Evolutionary conservation across 345 rosid genomes (phyloP), one percentile per base, ranked within the genome.

Genomic region (Eucalyptus tenuipes): DNA sequence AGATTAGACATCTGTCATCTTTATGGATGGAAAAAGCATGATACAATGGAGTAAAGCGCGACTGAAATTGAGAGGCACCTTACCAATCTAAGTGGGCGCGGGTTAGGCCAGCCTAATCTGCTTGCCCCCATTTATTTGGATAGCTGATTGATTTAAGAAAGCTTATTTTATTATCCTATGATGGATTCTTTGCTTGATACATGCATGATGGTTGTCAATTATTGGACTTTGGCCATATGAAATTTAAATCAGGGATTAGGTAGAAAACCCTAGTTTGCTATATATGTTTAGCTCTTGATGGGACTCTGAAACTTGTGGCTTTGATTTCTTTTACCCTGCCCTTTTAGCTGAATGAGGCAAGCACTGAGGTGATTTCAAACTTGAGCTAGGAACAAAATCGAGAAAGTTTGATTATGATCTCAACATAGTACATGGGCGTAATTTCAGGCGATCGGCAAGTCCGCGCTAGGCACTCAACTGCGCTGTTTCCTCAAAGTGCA

Each of bases 401-500:
- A 5, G 82, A 75, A 75, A 22, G 45, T 20, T 75, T 3, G 45
- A 7, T 18, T 18, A 37, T 11, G 45, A 2, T 37, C 33, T 71
- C 7, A 18, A 2, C 25, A 18, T 71, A 71, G 24, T 17, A 71
- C 33, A 20, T 37, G 27, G 15, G 82, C 15, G 14, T 20, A 20
- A 37, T 75, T 40, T 75, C 4, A 22, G 47, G 82, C 29, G 1
- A 3, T 6, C 0, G 29, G 1, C 4, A 75, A 17, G 29, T 75
- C 8, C 2, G 24, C 6, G 45, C 3, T 4, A 20, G 25, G 27
- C 2, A 12, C 20, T 40, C 45, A 11, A 2, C 7, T 2, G 3
- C 3, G 8, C 12, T 1, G 9, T 9, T 40, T 75, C 3, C 27
- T 37, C 8, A 11, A 11, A 75, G 15, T 11, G 80, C 22, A 8